Base-by-base conservation (phyloP, 345 rosid genomes). In the Cardamine chenopodiifolia region DNA sequence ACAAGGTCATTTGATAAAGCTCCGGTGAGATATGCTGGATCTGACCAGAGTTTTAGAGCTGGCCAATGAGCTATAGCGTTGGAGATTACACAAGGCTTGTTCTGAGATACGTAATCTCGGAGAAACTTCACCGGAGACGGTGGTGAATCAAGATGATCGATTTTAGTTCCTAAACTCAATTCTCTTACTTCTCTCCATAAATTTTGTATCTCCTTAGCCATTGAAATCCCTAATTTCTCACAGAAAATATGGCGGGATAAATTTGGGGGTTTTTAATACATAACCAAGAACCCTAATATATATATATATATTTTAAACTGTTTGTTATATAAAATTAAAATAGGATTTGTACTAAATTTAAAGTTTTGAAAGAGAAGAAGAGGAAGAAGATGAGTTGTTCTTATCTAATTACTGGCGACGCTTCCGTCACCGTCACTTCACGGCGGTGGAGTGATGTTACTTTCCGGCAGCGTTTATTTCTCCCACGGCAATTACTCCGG, bases 171-270 rank as follows among this genome's bases (percentile, higher is more conserved):
- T 32, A 66, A 71, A 49, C 62, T 81, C 7, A 93, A 67, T 69
- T 89, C 96, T 44, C 98, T 86, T 56, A 85, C 88, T 73, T 91
- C 97, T 53, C 78, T 78, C 94, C 96, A 91, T 15, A 91, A 65
- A 9, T 62, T 72, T 4, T 86, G 72, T 60, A 86, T 81, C 60
- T 76, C 82, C 31, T 68, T 72, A 12, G 62, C 71, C 77, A 64
- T 77, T 4, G 47, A 23, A 48, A 74, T 0, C 68, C 34, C 78
- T 44, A 45, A 63, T 62, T 62, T 71, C 54, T 17, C 44, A 8
- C 32, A 10, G n/a, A 59, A 3, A 71, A 66, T 53, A 31, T 73
- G 77, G 77, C 58, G 77, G 77, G 40, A 64, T 11, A 20, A 22
- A 15, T 29, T 62, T 18, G 26, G 68, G 68, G 60, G 0, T 39